Evolutionary conservation across 441 rosid species (phyloP), one percentile per base, ranked within the genome.

Genomic region (Gossypium davidsonii): DNA sequence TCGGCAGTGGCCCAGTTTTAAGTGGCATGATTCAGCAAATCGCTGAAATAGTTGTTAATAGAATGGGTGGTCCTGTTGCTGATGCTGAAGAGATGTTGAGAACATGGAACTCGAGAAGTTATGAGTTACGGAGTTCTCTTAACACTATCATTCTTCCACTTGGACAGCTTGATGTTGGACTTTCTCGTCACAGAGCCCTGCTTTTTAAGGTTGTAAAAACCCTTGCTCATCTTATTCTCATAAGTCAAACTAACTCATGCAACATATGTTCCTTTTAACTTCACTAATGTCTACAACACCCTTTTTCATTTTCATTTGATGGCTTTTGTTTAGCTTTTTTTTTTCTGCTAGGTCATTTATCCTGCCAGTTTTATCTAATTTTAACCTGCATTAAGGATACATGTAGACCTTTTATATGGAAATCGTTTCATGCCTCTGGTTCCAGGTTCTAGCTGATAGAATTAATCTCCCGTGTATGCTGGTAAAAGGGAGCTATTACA

Each of bases 101-200:
- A 76, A 86, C 80, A 87, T 95, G 99, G 99, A 85, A 62, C 56
- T 71, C 73, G 63, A 89, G 92, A 76, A 89, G 88, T 80, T 58
- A 77, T 65, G 90, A 90, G 68, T 84, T 95, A 49, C 85, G 86
- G 61, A 79, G 77, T 80, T 85, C 88, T 74, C 84, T 90, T 74
- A 88, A 85, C 74, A 79, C 90, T 62, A 77, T 86, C 72, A 78
- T 90, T 80, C 83, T 93, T 81, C 99, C 99, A 15, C 95, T 95
- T 78, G 99, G 99, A 20, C 77, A 78, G 52, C 90, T 95, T 71
- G 89, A 91, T 79, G 85, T 91, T 72, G 98, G 99, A 74, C 93
- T 95, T 79, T 93, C 99, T 76, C 95, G 98, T 58, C 99, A 95
- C 76, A 83, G 99, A 82, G 99, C 99, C 76, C 81, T 93, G 81